Evolutionary conservation across 23 red algal species (phyloP).

Genomic region (Chondrus crispus): DNA sequence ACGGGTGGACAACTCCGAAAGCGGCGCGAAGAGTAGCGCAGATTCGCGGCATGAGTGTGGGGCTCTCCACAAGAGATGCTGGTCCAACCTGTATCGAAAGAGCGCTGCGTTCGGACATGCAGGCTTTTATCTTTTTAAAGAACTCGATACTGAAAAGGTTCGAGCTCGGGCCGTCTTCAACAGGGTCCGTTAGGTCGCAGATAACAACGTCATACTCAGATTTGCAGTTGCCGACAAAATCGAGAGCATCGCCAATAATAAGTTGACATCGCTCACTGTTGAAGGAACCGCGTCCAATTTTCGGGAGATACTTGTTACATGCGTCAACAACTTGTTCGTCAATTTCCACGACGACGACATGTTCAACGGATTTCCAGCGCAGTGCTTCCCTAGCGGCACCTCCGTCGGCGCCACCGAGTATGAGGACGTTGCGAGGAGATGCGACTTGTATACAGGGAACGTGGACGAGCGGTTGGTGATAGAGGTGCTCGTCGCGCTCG

Average conservation of each 20-base stretch:
- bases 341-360: slow-evolving; percentile 88
- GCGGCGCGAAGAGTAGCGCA: slow-evolving; percentile 59
- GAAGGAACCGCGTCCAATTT: slow-evolving; percentile 66
- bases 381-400: slow-evolving; percentile 84
- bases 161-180: slow-evolving; percentile 78
- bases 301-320: slow-evolving; percentile 72
- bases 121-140: slow-evolving; percentile 52
- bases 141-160: slow-evolving; percentile 83
- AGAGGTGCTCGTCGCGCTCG: slow-evolving; percentile 81
- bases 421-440: slow-evolving; percentile 50
- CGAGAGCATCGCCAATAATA: slow-evolving; percentile 72
- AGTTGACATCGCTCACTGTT: slow-evolving; percentile 63
- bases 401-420: slow-evolving; percentile 95
- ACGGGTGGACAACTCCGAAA: slow-evolving; percentile 49
- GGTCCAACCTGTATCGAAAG: slow-evolving; percentile 76
- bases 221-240: slow-evolving; percentile 39
- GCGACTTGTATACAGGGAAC: slow-evolving; percentile 72
- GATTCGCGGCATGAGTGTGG: slow-evolving; percentile 46
- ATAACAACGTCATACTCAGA: slow-evolving; percentile 83
- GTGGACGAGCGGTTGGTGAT: slow-evolving; percentile 96
- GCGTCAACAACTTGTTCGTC: slow-evolving; percentile 81
- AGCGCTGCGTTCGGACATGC: slow-evolving; percentile 55
- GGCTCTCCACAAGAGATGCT: slow-evolving; percentile 66
- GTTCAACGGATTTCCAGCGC: slow-evolving; percentile 67
- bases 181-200: slow-evolving; percentile 93